Evolutionary conservation across 1,284 basidiomycete genomes (phyloP).

Genomic region (Rhodotorula sp.): DNA sequence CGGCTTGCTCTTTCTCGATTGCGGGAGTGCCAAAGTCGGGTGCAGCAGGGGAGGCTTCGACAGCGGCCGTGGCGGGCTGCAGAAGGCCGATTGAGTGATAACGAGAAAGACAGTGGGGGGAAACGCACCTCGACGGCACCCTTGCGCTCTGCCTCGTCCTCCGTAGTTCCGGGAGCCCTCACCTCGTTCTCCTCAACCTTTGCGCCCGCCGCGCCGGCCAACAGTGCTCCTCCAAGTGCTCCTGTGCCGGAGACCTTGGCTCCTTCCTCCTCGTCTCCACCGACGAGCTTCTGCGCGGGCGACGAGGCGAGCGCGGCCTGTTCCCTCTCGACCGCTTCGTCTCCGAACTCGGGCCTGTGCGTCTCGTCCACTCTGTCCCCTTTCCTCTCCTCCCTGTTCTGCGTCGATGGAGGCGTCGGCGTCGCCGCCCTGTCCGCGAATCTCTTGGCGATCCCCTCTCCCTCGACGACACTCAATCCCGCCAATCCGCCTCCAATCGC

Average conservation of each 20-base stretch:
- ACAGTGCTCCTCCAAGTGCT: slow-evolving; percentile 5
- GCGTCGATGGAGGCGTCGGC: background rate
- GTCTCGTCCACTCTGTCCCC: background rate
- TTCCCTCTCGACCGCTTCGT: slow-evolving; percentile 4
- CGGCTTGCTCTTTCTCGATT: slow-evolving; percentile 27
- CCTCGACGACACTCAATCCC: slow-evolving; percentile 11
- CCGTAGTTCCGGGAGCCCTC: slow-evolving; percentile 3
- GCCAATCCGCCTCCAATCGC: slow-evolving; percentile 6
- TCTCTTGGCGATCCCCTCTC: background rate
- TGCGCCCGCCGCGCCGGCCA: slow-evolving; percentile 22
- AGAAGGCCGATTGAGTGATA: background rate
- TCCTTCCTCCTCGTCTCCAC: background rate
- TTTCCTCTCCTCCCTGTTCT: background rate
- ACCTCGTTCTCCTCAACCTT: slow-evolving; percentile 25
- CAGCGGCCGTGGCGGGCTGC: background rate
- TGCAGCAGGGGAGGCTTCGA: background rate
- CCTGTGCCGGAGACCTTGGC: slow-evolving; percentile 1
- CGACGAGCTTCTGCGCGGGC: slow-evolving; percentile 23
- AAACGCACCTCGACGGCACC: slow-evolving; percentile 1
- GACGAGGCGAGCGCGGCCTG: slow-evolving; percentile 12
- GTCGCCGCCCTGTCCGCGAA: background rate
- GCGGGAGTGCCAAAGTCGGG: slow-evolving; percentile 26
- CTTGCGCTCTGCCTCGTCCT: background rate
- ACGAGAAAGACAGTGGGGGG: too few species aligned
- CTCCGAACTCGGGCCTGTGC: slow-evolving; percentile 5